phyloP scores from a whole-genome alignment of 2,329 filamentous ascomycete genomes.

The Grosmannia penicillata region DNA sequence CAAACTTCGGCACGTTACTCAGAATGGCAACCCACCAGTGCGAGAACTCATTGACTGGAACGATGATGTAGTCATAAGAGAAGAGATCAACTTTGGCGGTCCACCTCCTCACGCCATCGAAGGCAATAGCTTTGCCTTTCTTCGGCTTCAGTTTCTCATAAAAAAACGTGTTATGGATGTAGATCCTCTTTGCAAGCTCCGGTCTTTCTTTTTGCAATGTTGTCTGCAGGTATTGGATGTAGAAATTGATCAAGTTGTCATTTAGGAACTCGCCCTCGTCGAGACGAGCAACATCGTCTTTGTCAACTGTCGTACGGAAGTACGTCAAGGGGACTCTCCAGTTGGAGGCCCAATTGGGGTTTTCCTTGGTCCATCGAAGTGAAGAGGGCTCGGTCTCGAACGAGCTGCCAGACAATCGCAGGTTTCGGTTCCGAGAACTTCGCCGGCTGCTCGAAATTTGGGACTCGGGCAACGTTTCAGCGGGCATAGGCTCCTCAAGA shows the following conservation, averaged over 20 bases:
- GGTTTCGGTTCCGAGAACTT: too few species aligned
- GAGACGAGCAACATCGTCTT: conserved; percentile 59
- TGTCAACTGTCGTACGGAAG: conserved; percentile 52
- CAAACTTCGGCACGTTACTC: conserved; percentile 63
- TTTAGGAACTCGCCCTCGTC: conserved; percentile 81
- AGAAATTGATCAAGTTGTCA: conserved; percentile 84
- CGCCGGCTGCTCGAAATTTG: not conserved
- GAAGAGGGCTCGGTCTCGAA: too few species aligned
- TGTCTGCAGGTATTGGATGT: conserved; percentile 59
- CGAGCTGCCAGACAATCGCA: too few species aligned
- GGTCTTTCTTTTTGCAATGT: conserved; percentile 38
- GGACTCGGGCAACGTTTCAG: too few species aligned
- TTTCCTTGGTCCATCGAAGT: conserved; percentile 10
- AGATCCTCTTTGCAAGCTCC: conserved; percentile 48
- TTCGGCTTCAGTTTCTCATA: conserved; percentile 59
- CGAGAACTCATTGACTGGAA: conserved; percentile 73
- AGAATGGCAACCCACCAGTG: conserved; percentile 97
- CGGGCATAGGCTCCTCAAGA: too few species aligned
- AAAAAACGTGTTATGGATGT: conserved; percentile 91
- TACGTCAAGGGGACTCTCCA: conserved; percentile 50
- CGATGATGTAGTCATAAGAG: conserved; percentile 72
- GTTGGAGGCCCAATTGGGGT: conserved; percentile 33
- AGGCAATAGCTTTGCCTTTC: conserved; percentile 53
- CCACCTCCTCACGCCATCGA: conserved; percentile 75
- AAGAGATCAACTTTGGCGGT: conserved; percentile 77